A percentile compares a stretch with the other conserved stretches of the same genome.
These are phyloP conservation scores for Vitis hybrid DNA, from an alignment of 177 flowering plant species.

Conservation along the genomic window DNA sequence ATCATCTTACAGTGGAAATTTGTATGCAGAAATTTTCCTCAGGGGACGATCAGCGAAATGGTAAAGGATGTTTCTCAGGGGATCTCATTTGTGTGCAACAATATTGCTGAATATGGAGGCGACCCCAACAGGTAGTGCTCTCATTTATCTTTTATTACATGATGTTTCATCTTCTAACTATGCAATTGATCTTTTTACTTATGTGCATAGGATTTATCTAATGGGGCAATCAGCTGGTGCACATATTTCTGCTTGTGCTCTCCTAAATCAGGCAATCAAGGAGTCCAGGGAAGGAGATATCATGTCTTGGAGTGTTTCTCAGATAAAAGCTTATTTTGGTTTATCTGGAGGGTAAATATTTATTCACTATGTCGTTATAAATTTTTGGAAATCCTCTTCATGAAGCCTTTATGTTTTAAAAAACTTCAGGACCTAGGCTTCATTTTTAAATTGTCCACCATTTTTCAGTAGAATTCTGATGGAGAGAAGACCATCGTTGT, in stretches of 20 bases:
- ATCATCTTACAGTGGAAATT: constrained; percentile 13
- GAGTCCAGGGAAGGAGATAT: constrained; percentile 55
- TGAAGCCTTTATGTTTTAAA: neutral
- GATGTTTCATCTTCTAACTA: neutral
- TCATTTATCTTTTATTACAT: constrained; percentile 1
- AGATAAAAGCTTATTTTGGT: constrained; percentile 90
- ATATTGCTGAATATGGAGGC: constrained; percentile 90
- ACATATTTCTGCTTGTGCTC: constrained; percentile 91
- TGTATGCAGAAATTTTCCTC: constrained; percentile 89
- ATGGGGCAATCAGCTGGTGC: constrained; percentile 99
- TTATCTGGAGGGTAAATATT: constrained; percentile 89
- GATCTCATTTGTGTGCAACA: constrained; percentile 79
- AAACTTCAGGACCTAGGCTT: no score
- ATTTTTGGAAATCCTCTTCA: neutral
- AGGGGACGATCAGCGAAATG: constrained; percentile 96
- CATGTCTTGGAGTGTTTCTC: constrained; percentile 81
- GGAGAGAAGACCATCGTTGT: no score
- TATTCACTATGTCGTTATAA: neutral
- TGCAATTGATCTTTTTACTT: neutral
- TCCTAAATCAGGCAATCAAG: constrained; percentile 77
- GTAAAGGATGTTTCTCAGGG: constrained; percentile 82
- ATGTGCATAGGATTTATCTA: constrained; percentile 62
- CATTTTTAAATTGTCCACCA: no score
- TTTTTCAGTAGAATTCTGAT: no score
- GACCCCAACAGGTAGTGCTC: constrained; percentile 81